A percentile compares a stretch with the other conserved stretches of the same genome.
Conservation (phyloP, 257 asterid genomes). For the Leonotis leonurus region DNA sequence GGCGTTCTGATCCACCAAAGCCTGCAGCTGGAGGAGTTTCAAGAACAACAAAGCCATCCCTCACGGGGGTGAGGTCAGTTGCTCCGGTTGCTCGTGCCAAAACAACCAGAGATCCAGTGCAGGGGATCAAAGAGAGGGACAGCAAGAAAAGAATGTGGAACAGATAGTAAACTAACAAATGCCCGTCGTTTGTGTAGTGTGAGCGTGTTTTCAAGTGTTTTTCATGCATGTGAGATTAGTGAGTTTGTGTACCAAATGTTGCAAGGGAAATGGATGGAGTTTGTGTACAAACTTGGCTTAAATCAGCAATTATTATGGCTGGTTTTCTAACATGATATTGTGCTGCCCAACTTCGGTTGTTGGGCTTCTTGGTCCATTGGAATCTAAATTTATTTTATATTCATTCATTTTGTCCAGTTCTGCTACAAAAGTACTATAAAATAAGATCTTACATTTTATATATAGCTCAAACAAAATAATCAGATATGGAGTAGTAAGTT, state of each 20-base stretch:
- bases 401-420: neutral
- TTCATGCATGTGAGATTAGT: neutral
- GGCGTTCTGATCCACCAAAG: constrained; percentile 61
- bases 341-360: constrained; percentile 1
- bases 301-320: neutral
- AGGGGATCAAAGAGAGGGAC: constrained; percentile 66
- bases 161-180: constrained; percentile 29
- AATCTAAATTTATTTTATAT: neutral
- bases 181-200: neutral
- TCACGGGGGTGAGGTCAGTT: constrained; percentile 35
- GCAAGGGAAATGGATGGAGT: neutral
- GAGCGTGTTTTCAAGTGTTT: neutral
- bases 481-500: too few relatives aligned
- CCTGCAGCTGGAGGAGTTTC: constrained; percentile 37
- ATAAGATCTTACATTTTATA: neutral
- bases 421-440: neutral
- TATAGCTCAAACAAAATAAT: too few relatives aligned
- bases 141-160: constrained; percentile 84
- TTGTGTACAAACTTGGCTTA: neutral
- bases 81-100: constrained; percentile 37
- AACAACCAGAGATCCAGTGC: constrained; percentile 51
- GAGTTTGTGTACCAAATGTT: neutral
- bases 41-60: constrained; percentile 40
- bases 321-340: neutral
- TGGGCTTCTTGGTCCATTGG: neutral